Percentiles rank a stretch among this genome's conserved stretches.
These are phyloP conservation scores for Adansonia grandidieri DNA, from an alignment of 441 rosid genomes.

Conservation along the genomic window DNA sequence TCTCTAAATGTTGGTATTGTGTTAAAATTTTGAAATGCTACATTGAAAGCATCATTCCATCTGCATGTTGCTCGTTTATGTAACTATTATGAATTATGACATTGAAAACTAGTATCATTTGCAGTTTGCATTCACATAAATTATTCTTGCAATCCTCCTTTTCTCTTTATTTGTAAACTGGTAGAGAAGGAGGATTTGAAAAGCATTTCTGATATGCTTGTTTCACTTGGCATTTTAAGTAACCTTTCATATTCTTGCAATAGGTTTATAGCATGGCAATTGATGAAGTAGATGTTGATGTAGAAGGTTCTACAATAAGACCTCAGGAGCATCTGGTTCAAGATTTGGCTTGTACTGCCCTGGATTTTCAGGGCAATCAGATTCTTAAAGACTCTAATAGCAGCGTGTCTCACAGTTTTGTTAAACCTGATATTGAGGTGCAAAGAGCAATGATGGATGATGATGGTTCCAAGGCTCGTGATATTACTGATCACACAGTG, in stretches of 20 bases:
- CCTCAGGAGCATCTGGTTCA: constrained; percentile 38
- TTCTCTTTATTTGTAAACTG: constrained; percentile 2
- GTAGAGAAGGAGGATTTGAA: constrained; percentile 1
- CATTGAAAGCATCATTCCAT: background rate
- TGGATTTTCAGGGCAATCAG: constrained; percentile 39
- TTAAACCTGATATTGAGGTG: constrained; percentile 33
- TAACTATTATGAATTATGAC: background rate
- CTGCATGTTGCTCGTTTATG: background rate
- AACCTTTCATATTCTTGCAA: constrained; percentile 32
- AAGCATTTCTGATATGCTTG: constrained; percentile 14
- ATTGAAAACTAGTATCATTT: constrained; percentile 12
- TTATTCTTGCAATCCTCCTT: background rate
- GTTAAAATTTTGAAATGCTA: background rate
- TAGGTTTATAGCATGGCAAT: constrained; percentile 46
- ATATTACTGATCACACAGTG: constrained; percentile 42
- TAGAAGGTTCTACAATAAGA: constrained; percentile 40
- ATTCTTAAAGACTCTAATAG: constrained; percentile 36
- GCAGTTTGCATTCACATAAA: background rate
- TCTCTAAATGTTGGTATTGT: background rate
- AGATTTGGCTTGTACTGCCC: constrained; percentile 27
- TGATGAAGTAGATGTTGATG: constrained; percentile 35
- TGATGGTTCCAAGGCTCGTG: constrained; percentile 31
- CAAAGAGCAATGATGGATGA: constrained; percentile 42
- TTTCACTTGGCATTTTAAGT: constrained; percentile 25
- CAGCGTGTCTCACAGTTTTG: constrained; percentile 33